These are phyloP conservation scores for Podaxis carcinomalis DNA, from an alignment of 768 basidiomycete genomes.

Conservation along the genomic window DNA sequence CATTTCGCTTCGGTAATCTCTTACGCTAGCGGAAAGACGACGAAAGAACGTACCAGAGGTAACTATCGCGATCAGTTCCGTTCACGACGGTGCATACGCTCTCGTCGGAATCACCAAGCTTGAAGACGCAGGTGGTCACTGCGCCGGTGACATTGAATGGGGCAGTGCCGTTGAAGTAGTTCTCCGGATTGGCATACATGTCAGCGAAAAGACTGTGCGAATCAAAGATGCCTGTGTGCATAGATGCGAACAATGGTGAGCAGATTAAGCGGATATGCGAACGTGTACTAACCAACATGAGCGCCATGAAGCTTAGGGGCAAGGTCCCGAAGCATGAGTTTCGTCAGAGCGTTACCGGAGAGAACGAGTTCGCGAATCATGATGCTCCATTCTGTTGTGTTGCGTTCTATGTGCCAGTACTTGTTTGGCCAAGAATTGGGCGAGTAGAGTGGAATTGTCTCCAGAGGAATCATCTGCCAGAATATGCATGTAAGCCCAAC, in stretches of 20 bases:
- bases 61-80: constrained; percentile 51
- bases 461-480: constrained; percentile 52
- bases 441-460: constrained; percentile 44
- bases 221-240: neutral
- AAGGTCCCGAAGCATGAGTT: constrained; percentile 46
- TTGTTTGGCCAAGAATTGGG: constrained; percentile 40
- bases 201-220: constrained; percentile 51
- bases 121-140: constrained; percentile 43
- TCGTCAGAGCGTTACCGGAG: constrained; percentile 47
- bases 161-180: constrained; percentile 61
- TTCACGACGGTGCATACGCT: constrained; percentile 30
- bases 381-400: constrained; percentile 55
- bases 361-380: constrained; percentile 49
- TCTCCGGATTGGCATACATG: constrained; percentile 44
- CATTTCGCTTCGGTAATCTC: constrained; percentile 8
- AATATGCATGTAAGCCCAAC: neutral
- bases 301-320: constrained; percentile 45
- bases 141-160: constrained; percentile 56
- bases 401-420: constrained; percentile 46
- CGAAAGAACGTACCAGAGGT: constrained; percentile 44
- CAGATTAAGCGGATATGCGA: neutral
- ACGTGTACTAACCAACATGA: constrained; percentile 45
- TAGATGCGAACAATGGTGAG: neutral
- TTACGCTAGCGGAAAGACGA: neutral
- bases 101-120: constrained; percentile 24